A percentile compares a stretch with the other conserved stretches of the same genome.
phyloP scores from a whole-genome alignment of 169 alveolate genomes.

The Theileria sp. region DNA sequence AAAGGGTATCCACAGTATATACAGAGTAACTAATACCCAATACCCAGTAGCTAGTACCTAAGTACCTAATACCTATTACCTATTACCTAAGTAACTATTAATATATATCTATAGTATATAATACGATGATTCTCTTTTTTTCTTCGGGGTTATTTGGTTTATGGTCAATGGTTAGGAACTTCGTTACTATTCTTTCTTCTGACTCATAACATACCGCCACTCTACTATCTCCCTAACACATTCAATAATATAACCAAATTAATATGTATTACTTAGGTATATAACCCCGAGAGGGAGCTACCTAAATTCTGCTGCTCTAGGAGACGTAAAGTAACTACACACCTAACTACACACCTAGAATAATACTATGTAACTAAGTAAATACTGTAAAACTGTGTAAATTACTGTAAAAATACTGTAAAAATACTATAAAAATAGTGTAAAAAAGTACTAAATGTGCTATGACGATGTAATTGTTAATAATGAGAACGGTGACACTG shows the following conservation, averaged over 20 bases:
- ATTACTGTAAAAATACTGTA: too few species aligned
- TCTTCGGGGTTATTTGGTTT: conserved; percentile 76
- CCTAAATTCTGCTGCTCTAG: too few species aligned
- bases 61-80: too few species aligned
- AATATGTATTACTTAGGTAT: too few species aligned
- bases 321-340: too few species aligned
- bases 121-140: conserved; percentile 57
- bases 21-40: too few species aligned
- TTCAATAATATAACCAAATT: background rate
- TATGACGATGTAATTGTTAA: conserved; percentile 67
- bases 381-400: background rate
- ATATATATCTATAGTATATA: too few species aligned
- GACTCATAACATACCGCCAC: conserved; percentile 40
- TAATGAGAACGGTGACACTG: conserved; percentile 74
- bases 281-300: too few species aligned
- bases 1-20: too few species aligned
- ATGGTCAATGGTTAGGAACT: conserved; percentile 76
- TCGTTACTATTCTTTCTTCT: conserved; percentile 27
- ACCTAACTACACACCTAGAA: too few species aligned
- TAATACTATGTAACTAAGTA: conserved; percentile 2
- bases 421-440: background rate
- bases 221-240: conserved; percentile 57
- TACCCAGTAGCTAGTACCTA: too few species aligned
- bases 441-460: conserved; percentile 73
- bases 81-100: too few species aligned